These are phyloP conservation scores for Entonaema liquescens DNA, from an alignment of 495 filamentous ascomycete genomes.

Conservation along the genomic window DNA sequence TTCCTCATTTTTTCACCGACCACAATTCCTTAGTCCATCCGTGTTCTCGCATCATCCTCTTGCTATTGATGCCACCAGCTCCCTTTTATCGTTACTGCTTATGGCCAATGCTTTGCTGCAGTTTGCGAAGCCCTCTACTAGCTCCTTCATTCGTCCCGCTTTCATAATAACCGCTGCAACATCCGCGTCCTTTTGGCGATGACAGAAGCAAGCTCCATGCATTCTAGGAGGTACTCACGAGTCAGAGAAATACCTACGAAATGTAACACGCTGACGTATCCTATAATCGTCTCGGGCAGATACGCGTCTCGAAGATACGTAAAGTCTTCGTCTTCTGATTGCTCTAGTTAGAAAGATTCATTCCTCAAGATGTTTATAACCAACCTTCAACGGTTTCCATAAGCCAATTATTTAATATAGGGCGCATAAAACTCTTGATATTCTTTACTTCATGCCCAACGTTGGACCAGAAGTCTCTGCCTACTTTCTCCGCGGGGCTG, in stretches of 20 bases:
- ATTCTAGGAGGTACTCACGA: conserved; percentile 72
- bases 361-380: conserved; percentile 2
- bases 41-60: conserved; percentile 64
- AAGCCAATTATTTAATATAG: conserved; percentile 57
- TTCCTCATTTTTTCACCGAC: conserved; percentile 52
- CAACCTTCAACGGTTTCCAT: conserved; percentile 48
- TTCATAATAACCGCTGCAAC: conserved; percentile 71
- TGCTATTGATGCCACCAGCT: conserved; percentile 47
- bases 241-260: conserved; percentile 70
- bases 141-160: conserved; percentile 75
- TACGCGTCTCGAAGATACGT: conserved; percentile 72
- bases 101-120: conserved; percentile 78
- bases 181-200: conserved; percentile 73
- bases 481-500: conserved; percentile 41
- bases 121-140: conserved; percentile 76
- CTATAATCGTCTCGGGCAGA: conserved; percentile 81
- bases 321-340: conserved; percentile 54
- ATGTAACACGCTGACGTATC: conserved; percentile 79
- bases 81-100: conserved; percentile 61
- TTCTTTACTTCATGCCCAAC: conserved; percentile 50
- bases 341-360: conserved; percentile 25
- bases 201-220: conserved; percentile 77
- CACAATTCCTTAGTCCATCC: conserved; percentile 64
- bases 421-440: conserved; percentile 55
- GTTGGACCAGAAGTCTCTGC: conserved; percentile 57